Evolutionary conservation across 768 basidiomycete genomes (phyloP).

Genomic region (Podaxis mareebaensis): DNA sequence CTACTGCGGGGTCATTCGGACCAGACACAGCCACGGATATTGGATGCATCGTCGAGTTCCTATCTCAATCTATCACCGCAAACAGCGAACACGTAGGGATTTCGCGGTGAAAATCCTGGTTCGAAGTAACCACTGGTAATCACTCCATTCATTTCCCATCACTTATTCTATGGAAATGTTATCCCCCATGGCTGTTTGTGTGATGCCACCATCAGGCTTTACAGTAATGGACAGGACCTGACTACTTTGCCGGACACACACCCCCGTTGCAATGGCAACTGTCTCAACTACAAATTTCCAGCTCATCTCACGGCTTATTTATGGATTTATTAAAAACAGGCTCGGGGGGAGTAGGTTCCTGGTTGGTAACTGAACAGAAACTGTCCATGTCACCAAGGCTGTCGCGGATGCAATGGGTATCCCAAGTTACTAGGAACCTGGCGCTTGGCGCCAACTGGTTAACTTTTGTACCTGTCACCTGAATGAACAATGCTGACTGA

Average conservation of each 20-base stretch:
- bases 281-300: not conserved
- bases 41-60: not conserved
- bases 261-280: not conserved
- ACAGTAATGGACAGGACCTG: not conserved
- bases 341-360: not conserved
- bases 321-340: not conserved
- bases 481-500: too few relatives aligned
- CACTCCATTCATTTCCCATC: not conserved
- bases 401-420: too few relatives aligned
- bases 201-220: not conserved
- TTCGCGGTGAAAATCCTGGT: not conserved
- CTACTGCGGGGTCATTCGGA: not conserved
- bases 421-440: too few relatives aligned
- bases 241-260: not conserved
- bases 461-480: too few relatives aligned
- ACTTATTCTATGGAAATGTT: not conserved
- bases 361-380: not conserved
- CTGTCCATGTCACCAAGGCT: too few relatives aligned
- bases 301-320: not conserved
- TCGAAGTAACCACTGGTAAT: not conserved
- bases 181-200: not conserved
- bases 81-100: slow-evolving; percentile 1
- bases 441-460: too few relatives aligned
- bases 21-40: not conserved
- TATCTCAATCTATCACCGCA: not conserved